phyloP scores from a whole-genome alignment of 371 early-diverging fungal genomes.

The Fennellomyces sp. region DNA sequence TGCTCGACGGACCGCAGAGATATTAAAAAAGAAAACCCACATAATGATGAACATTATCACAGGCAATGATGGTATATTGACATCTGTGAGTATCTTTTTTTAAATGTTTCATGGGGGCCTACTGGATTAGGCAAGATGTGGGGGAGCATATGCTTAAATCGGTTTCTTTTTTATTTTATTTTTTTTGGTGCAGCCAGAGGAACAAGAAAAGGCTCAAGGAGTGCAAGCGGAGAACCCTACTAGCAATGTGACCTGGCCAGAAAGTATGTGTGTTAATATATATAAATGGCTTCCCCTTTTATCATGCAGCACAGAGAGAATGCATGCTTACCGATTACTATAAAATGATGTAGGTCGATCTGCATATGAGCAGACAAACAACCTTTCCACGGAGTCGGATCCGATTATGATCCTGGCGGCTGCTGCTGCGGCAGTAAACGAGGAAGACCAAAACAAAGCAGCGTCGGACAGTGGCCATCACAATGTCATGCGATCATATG shows the following conservation, averaged over 20 bases:
- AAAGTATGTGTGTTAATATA: not conserved
- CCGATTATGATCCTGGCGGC: slow-evolving; percentile 49
- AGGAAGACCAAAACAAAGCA: slow-evolving; percentile 16
- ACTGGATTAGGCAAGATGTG: too few species aligned
- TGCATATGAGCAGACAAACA: not conserved
- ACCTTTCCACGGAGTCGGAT: slow-evolving; percentile 22
- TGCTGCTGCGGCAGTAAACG: slow-evolving; percentile 45
- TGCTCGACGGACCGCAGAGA: too few species aligned
- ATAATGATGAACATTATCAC: not conserved
- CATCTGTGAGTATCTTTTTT: not conserved
- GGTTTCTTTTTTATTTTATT: not conserved
- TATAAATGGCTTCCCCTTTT: not conserved
- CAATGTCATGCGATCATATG: not conserved
- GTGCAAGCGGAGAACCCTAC: slow-evolving; percentile 1
- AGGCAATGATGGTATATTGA: not conserved
- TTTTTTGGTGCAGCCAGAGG: not conserved
- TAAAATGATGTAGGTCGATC: not conserved
- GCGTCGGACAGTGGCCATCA: not conserved
- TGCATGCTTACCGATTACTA: not conserved
- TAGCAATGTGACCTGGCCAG: not conserved
- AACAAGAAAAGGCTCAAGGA: not conserved
- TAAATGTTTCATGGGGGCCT: not conserved
- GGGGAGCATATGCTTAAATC: not conserved
- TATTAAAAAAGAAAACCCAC: not conserved
- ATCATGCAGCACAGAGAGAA: not conserved